These are phyloP conservation scores for Nakazawaea ambrosiae DNA, from an alignment of 805 yeast species.

Conservation along the genomic window DNA sequence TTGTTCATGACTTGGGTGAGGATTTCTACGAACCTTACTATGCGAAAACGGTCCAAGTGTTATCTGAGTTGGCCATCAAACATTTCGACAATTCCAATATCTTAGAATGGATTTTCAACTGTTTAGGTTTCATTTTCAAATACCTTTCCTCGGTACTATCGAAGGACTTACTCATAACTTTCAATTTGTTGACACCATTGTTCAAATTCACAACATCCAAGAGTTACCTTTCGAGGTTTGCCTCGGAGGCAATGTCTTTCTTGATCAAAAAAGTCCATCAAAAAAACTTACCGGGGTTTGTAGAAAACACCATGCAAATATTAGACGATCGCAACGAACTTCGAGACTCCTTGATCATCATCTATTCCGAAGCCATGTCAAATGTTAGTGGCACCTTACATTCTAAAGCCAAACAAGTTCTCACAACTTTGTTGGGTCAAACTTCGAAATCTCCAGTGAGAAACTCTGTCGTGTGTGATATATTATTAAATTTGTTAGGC, in stretches of 20 bases:
- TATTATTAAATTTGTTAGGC: conserved; percentile 43
- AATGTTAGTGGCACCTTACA: conserved; percentile 70
- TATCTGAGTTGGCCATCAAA: conserved; percentile 41
- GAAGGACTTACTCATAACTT: conserved; percentile 63
- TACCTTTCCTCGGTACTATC: conserved; percentile 64
- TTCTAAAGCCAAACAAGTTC: conserved; percentile 53
- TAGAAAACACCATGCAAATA: conserved; percentile 33
- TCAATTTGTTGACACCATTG: conserved; percentile 55
- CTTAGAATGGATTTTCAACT: conserved; percentile 78
- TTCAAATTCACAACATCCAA: conserved; percentile 47
- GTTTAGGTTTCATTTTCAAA: conserved; percentile 84
- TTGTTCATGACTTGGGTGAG: conserved; percentile 87
- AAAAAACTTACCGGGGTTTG: conserved; percentile 37
- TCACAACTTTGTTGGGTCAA: conserved; percentile 35
- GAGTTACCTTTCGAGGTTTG: conserved; percentile 66
- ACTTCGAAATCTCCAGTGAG: conserved; percentile 16
- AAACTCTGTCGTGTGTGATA: conserved; percentile 48
- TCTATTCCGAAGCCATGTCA: conserved; percentile 69
- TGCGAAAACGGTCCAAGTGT: conserved; percentile 38
- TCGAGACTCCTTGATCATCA: conserved; percentile 44
- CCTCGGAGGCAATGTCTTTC: conserved; percentile 87
- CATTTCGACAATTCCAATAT: conserved; percentile 52
- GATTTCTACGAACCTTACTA: conserved; percentile 73
- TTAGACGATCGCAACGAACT: neutral
- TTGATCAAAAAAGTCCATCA: conserved; percentile 61